Conservation (phyloP, 1,284 basidiomycete genomes). For the Boletellus deceptivus region DNA sequence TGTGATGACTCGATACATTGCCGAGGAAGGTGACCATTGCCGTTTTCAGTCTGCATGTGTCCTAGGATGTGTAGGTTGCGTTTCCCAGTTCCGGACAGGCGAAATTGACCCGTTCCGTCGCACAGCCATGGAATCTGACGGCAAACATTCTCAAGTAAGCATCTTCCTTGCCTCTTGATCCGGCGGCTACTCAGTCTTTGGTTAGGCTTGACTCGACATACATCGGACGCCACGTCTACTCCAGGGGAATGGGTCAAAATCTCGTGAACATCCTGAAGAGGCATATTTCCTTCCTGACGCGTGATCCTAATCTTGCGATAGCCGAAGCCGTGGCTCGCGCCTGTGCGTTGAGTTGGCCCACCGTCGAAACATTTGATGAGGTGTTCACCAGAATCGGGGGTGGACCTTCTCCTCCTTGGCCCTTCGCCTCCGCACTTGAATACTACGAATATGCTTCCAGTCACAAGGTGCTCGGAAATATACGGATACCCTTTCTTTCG, state of each 20-base stretch:
- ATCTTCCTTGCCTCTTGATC: conserved; percentile 16
- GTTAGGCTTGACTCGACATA: conserved; percentile 61
- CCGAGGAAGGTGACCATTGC: conserved; percentile 78
- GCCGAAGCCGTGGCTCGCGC: conserved; percentile 47
- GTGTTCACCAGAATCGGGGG: conserved; percentile 74
- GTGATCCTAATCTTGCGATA: conserved; percentile 51
- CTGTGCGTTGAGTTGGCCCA: conserved; percentile 50
- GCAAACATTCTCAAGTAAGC: conserved; percentile 57
- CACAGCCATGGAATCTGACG: conserved; percentile 75
- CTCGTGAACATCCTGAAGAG: conserved; percentile 64
- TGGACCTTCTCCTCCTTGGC: conserved; percentile 78
- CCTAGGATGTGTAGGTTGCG: conserved; percentile 69
- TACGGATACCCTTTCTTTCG: conserved; percentile 74
- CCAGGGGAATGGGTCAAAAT: conserved; percentile 81
- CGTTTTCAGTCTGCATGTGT: conserved; percentile 77
- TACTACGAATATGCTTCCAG: conserved; percentile 81
- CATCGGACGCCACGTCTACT: conserved; percentile 74
- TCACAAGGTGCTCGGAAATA: conserved; percentile 51
- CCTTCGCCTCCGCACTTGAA: conserved; percentile 69
- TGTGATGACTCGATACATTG: conserved; percentile 88
- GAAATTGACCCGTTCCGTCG: conserved; percentile 12
- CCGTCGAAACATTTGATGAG: conserved; percentile 62
- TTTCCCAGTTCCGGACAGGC: conserved; percentile 7
- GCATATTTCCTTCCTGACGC: conserved; percentile 53
- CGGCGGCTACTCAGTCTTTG: conserved; percentile 9